Conservation (phyloP, 768 basidiomycete genomes). For the Myochromella boudieri region DNA sequence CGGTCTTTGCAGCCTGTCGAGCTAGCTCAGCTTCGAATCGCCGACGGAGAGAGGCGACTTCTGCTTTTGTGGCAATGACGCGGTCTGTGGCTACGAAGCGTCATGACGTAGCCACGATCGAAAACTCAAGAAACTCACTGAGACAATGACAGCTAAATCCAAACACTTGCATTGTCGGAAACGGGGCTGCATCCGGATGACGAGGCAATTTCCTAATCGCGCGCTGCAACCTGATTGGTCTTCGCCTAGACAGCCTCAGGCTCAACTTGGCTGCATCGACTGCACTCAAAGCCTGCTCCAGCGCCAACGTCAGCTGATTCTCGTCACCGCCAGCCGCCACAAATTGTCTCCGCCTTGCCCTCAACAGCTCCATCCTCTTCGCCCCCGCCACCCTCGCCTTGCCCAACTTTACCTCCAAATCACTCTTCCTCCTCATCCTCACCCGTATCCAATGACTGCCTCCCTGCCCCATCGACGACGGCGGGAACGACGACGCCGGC, state of each 20-base stretch:
- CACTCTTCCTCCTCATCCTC: slow-evolving; percentile 6
- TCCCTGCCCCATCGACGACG: neutral
- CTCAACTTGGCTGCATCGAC: slow-evolving; percentile 28
- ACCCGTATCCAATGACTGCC: neutral
- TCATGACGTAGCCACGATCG: neutral
- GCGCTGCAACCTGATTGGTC: slow-evolving; percentile 45
- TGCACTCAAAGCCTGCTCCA: slow-evolving; percentile 75
- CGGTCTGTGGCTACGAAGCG: slow-evolving; percentile 65
- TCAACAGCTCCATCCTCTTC: slow-evolving; percentile 68
- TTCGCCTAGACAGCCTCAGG: slow-evolving; percentile 57
- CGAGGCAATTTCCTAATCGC: slow-evolving; percentile 41
- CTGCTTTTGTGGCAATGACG: slow-evolving; percentile 63
- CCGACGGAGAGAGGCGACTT: slow-evolving; percentile 62
- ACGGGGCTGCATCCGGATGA: slow-evolving; percentile 44
- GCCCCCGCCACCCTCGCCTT: slow-evolving; percentile 66
- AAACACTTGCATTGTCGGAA: slow-evolving; percentile 53
- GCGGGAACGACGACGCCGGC: neutral
- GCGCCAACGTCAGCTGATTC: slow-evolving; percentile 67
- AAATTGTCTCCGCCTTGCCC: slow-evolving; percentile 67
- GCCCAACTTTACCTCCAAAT: slow-evolving; percentile 40
- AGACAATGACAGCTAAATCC: slow-evolving; percentile 60
- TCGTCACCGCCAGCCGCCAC: slow-evolving; percentile 66
- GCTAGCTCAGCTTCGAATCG: slow-evolving; percentile 76
- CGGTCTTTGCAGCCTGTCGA: slow-evolving; percentile 57
- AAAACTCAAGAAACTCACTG: slow-evolving; percentile 49